Evolutionary conservation across 257 asterid genomes (phyloP).

Genomic region (Fraxinus excelsior): DNA sequence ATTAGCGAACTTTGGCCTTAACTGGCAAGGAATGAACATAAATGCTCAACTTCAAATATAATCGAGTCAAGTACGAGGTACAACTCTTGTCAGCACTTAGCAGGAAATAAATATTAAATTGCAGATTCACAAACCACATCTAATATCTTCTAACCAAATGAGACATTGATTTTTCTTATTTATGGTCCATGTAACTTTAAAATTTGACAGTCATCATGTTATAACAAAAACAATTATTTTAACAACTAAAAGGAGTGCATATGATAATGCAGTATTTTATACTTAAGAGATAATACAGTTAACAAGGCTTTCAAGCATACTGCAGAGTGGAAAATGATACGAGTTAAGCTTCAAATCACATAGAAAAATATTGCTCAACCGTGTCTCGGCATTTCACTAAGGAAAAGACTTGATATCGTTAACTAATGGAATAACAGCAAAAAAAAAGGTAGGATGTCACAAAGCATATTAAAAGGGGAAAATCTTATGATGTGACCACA

Average conservation of each 20-base stretch:
- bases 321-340: neutral
- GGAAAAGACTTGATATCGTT: neutral
- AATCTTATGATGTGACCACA: neutral
- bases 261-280: neutral
- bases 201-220: neutral
- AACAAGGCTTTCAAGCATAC: neutral
- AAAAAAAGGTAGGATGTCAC: neutral
- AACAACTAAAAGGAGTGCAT: neutral
- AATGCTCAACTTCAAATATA: neutral
- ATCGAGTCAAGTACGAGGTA: neutral
- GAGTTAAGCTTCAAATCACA: neutral
- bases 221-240: too few relatives aligned
- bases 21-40: neutral
- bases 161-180: neutral
- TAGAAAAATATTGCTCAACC: neutral
- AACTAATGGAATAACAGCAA: neutral
- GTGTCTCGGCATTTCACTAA: neutral
- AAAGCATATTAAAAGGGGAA: neutral
- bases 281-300: neutral
- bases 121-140: neutral
- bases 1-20: too few relatives aligned
- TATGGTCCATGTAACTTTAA: neutral
- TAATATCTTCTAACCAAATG: neutral
- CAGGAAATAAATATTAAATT: neutral
- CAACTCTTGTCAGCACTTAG: neutral